Conservation (phyloP, 139 green algal genomes). For the Coelastrella sp. region DNA sequence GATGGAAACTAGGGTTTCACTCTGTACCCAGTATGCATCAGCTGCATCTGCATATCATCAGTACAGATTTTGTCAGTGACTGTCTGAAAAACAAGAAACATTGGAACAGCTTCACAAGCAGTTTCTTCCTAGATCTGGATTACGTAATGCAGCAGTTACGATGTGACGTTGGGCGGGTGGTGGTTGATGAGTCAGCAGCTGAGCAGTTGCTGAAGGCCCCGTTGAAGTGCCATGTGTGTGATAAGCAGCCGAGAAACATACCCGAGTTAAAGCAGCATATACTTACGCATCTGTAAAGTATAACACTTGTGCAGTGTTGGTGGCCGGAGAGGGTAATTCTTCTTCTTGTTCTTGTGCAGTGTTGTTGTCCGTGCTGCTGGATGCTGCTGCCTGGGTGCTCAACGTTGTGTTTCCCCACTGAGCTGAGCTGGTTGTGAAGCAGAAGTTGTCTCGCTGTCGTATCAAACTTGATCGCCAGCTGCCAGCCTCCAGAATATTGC, state of each 20-base stretch:
- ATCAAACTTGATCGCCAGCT: too few species aligned
- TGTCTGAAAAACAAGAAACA: conserved; percentile 90
- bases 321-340: too few species aligned
- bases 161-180: conserved; percentile 46
- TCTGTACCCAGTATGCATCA: conserved; percentile 83
- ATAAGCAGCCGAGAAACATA: conserved; percentile 62
- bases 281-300: too few species aligned
- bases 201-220: conserved; percentile 68
- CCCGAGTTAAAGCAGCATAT: conserved; percentile 86
- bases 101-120: conserved; percentile 85
- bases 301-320: too few species aligned
- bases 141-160: conserved; percentile 54
- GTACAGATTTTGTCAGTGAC: conserved; percentile 61
- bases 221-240: conserved; percentile 80
- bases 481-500: too few species aligned
- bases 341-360: too few species aligned
- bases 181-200: conserved; percentile 50
- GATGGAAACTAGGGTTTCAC: conserved; percentile 83
- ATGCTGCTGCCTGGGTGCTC: too few species aligned
- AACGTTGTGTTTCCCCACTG: too few species aligned
- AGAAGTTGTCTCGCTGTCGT: too few species aligned
- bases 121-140: conserved; percentile 73
- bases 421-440: too few species aligned
- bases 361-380: too few species aligned
- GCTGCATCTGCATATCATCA: conserved; percentile 92